Percentiles rank a stretch among this genome's conserved stretches.
Evolutionary conservation across 179 eudicot species (phyloP).

Genomic region (Carnegiea gigantea): DNA sequence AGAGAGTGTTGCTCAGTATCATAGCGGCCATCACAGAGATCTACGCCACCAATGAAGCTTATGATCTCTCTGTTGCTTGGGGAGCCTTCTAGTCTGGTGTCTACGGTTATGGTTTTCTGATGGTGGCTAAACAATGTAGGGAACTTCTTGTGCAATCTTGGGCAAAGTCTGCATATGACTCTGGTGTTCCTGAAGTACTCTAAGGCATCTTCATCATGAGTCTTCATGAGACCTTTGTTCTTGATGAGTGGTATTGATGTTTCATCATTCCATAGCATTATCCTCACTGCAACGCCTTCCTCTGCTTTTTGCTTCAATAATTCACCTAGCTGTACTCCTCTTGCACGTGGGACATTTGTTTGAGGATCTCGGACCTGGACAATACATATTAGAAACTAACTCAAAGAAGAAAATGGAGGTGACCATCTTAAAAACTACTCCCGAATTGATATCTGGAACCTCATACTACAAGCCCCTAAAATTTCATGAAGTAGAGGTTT

Average conservation of each 20-base stretch:
- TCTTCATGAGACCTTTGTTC: slow-evolving; percentile 88
- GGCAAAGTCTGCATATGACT: slow-evolving; percentile 76
- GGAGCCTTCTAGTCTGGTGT: slow-evolving; percentile 38
- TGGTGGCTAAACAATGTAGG: slow-evolving; percentile 85
- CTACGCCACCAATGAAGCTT: slow-evolving; percentile 91
- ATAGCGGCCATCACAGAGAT: slow-evolving; percentile 91
- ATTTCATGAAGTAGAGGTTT: neutral
- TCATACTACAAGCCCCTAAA: neutral
- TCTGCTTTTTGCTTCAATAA: slow-evolving; percentile 78
- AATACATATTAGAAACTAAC: slow-evolving; percentile 12
- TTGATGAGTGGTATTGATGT: slow-evolving; percentile 82
- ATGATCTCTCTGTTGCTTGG: slow-evolving; percentile 64
- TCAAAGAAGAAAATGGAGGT: neutral
- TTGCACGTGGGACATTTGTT: slow-evolving; percentile 66
- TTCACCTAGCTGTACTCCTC: slow-evolving; percentile 72
- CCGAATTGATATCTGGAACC: neutral
- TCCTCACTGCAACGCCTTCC: slow-evolving; percentile 89
- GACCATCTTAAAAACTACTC: neutral
- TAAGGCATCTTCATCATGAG: slow-evolving; percentile 76
- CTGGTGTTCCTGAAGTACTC: slow-evolving; percentile 70
- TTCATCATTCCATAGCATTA: slow-evolving; percentile 90
- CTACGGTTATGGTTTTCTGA: slow-evolving; percentile 79
- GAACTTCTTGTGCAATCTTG: slow-evolving; percentile 61
- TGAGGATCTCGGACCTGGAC: slow-evolving; percentile 67
- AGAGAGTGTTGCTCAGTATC: slow-evolving; percentile 85